Percentiles rank a stretch among this genome's conserved stretches.
These are phyloP conservation scores for Sclerotinia borealis DNA, from an alignment of 2,329 filamentous ascomycete genomes.

Conservation along the genomic window DNA sequence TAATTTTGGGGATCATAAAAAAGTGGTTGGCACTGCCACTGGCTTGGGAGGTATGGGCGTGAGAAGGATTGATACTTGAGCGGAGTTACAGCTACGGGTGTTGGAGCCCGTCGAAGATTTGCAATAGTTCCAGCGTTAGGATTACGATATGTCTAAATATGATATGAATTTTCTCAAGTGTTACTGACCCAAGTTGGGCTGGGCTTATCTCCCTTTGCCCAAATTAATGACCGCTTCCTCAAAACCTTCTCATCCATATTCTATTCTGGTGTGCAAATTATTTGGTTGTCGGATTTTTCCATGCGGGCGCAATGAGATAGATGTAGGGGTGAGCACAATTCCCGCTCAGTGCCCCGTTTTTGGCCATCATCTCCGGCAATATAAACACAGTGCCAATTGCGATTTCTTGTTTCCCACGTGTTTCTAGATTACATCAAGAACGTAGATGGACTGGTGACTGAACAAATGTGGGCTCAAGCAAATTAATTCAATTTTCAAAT, in stretches of 20 bases:
- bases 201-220: neutral
- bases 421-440: neutral
- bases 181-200: neutral
- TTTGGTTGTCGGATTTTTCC: neutral
- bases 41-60: slow-evolving; percentile 11
- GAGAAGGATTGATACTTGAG: slow-evolving; percentile 27
- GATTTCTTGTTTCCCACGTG: slow-evolving; percentile 22
- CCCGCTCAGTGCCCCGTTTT: neutral
- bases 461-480: too few relatives aligned
- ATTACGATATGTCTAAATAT: neutral
- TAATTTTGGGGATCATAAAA: slow-evolving; percentile 65
- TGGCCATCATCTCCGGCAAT: neutral
- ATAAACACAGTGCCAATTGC: neutral
- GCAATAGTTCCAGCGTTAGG: neutral
- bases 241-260: neutral
- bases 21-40: slow-evolving; percentile 14
- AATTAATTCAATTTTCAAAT: too few relatives aligned
- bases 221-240: too few relatives aligned
- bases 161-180: neutral
- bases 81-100: neutral
- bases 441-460: too few relatives aligned
- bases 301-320: neutral
- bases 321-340: neutral
- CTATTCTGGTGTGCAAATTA: too few relatives aligned
- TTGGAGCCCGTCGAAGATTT: neutral